Evolutionary conservation across 345 rosid genomes (phyloP).

Genomic region (Camelina sativa): DNA sequence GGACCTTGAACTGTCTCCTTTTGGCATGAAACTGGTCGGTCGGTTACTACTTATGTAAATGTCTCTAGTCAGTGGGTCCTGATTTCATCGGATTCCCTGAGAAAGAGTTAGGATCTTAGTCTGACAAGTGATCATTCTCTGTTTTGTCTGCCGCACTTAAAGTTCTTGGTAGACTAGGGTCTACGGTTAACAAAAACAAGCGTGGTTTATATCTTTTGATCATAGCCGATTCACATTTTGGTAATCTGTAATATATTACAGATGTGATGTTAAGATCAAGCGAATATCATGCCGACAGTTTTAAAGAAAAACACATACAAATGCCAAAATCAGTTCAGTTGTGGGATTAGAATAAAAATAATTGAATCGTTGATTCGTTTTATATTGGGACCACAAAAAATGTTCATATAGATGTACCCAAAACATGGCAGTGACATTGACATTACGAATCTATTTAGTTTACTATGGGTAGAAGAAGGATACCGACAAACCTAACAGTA

Average conservation of each 20-base stretch:
- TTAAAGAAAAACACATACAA: background rate
- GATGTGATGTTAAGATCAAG: constrained; percentile 15
- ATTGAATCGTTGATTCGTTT: background rate
- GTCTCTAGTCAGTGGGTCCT: constrained; percentile 27
- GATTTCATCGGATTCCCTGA: constrained; percentile 30
- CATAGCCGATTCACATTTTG: background rate
- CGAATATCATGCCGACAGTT: constrained; percentile 4
- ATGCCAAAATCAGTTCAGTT: constrained; percentile 2
- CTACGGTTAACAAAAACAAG: constrained; percentile 1
- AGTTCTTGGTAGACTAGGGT: constrained; percentile 13
- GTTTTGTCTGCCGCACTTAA: constrained; percentile 23
- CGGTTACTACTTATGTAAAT: background rate
- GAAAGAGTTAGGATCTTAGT: constrained; percentile 26
- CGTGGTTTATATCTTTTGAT: background rate
- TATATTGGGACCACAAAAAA: constrained; percentile 22
- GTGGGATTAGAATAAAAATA: background rate
- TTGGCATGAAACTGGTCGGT: constrained; percentile 11
- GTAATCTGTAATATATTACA: background rate
- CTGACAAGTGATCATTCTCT: constrained; percentile 15
- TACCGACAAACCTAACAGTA: constrained; percentile 29
- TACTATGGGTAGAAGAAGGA: background rate
- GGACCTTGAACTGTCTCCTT: constrained; percentile 12
- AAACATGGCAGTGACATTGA: constrained; percentile 28
- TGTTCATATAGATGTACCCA: constrained; percentile 4
- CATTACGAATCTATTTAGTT: constrained; percentile 1